Evolutionary conservation across 2,329 filamentous ascomycete genomes (phyloP).

Genomic region (Neopestalotiopsis sp.): DNA sequence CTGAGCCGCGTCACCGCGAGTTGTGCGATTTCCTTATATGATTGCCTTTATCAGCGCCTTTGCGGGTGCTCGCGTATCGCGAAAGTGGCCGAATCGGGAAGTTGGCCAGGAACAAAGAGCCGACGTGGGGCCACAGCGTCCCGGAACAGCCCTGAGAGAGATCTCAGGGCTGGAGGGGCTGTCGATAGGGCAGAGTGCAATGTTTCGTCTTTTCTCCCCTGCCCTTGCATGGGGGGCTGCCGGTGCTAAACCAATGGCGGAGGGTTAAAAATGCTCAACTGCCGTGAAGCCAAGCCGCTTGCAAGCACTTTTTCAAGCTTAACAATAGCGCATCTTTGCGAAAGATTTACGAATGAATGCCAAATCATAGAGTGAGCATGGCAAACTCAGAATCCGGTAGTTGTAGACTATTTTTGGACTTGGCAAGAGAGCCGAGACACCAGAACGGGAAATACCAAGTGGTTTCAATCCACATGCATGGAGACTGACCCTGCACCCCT

Average conservation of each 20-base stretch:
- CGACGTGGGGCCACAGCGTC: neutral
- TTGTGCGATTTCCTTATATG: neutral
- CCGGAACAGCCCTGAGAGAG: neutral
- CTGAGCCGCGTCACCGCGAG: neutral
- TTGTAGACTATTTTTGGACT: conserved; percentile 1
- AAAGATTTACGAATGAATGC: neutral
- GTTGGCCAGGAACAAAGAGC: neutral
- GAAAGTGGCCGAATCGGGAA: neutral
- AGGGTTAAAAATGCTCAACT: neutral
- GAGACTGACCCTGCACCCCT: neutral
- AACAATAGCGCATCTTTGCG: neutral
- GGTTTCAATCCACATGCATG: neutral
- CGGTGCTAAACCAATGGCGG: neutral
- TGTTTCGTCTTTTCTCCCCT: neutral
- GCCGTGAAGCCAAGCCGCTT: neutral
- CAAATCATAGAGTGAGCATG: neutral
- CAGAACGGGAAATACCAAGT: neutral
- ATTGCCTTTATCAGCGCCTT: neutral
- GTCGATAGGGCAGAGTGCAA: neutral
- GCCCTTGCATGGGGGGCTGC: neutral
- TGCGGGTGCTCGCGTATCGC: neutral
- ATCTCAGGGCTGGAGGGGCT: neutral
- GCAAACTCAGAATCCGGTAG: neutral
- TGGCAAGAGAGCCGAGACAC: neutral
- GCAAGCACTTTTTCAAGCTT: neutral